These are phyloP conservation scores for Patellifolia procumbens DNA, from an alignment of 179 eudicot species.

Conservation along the genomic window DNA sequence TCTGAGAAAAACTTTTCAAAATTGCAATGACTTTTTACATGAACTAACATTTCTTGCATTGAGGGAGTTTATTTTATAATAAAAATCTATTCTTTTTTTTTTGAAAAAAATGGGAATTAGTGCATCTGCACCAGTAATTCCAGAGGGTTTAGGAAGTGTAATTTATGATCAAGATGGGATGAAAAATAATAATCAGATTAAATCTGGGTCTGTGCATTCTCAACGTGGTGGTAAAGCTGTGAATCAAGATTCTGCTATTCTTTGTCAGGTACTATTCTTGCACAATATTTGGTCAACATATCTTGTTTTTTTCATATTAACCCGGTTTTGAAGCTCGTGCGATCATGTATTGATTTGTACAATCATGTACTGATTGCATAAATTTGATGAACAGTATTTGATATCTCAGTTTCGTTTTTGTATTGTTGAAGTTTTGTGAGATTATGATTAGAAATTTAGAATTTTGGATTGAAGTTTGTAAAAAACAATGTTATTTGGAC, in stretches of 20 bases:
- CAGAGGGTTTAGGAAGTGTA: conserved; percentile 34
- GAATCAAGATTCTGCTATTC: conserved; percentile 36
- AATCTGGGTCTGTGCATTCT: conserved; percentile 18
- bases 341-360: too few species aligned
- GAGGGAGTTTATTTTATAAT: background rate
- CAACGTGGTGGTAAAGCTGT: conserved; percentile 28
- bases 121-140: conserved; percentile 17
- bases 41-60: background rate
- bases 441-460: too few species aligned
- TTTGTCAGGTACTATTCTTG: conserved; percentile 23
- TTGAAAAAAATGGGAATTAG: conserved; percentile 14
- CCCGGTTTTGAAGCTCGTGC: too few species aligned
- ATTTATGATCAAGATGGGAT: conserved; percentile 25
- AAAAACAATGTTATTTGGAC: too few species aligned
- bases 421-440: too few species aligned
- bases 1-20: conserved; percentile 25
- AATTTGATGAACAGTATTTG: too few species aligned
- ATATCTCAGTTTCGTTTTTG: too few species aligned
- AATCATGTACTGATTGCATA: too few species aligned
- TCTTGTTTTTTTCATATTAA: too few species aligned
- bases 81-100: background rate
- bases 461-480: too few species aligned
- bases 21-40: background rate
- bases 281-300: background rate
- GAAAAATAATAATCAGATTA: background rate